A percentile compares a stretch with the other conserved stretches of the same genome.
These are phyloP conservation scores for Podila epigama DNA, from an alignment of 192 early-diverging fungal genomes.

Conservation along the genomic window DNA sequence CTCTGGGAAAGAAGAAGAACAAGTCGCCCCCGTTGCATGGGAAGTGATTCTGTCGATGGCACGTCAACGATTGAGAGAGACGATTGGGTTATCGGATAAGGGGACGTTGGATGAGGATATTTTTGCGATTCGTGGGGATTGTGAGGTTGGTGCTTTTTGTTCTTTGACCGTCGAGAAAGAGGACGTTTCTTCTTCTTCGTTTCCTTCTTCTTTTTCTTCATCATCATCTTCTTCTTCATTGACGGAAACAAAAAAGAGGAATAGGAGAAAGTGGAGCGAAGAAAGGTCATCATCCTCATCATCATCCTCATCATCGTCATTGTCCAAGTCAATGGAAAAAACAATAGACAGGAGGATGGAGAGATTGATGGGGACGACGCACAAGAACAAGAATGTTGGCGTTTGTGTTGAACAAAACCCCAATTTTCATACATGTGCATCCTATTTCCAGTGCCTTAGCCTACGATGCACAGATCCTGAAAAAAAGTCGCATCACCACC, in stretches of 20 bases:
- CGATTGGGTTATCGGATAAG: constrained; percentile 1
- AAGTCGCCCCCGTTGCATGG: constrained; percentile 6
- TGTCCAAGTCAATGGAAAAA: no score
- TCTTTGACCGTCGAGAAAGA: neutral
- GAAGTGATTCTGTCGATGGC: constrained; percentile 12
- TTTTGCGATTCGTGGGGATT: constrained; percentile 12
- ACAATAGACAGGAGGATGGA: no score
- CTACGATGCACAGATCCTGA: constrained; percentile 6
- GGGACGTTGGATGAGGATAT: constrained; percentile 17
- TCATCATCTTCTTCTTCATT: neutral
- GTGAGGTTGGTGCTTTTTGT: constrained; percentile 28
- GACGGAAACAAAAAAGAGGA: neutral
- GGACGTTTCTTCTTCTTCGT: no score
- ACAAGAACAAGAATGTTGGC: no score
- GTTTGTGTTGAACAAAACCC: constrained; percentile 28
- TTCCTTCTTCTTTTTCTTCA: no score
- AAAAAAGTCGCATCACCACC: neutral
- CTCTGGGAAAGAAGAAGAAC: no score
- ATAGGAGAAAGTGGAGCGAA: neutral
- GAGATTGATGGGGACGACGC: no score
- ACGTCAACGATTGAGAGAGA: constrained; percentile 9
- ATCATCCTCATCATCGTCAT: no score
- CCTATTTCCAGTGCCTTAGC: constrained; percentile 23
- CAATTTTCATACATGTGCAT: constrained; percentile 19
- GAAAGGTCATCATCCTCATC: no score